Conservation (phyloP, 352 stramenopile species). For the Globisporangium viniferum region DNA sequence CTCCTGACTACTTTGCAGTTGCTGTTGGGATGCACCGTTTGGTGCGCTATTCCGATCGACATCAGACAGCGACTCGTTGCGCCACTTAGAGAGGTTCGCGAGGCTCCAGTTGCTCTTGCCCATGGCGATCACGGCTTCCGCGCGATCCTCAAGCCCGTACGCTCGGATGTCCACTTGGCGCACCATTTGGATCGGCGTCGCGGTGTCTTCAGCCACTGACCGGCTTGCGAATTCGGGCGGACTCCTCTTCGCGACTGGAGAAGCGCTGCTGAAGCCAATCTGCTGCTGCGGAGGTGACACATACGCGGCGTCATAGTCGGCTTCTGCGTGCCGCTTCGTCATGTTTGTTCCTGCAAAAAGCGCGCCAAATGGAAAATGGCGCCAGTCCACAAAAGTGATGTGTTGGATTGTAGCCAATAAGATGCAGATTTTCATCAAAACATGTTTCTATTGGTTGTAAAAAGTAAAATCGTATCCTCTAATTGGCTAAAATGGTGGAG, state of each 20-base stretch:
- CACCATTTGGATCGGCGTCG: constrained; percentile 3
- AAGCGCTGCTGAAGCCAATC: neutral
- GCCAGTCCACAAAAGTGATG: neutral
- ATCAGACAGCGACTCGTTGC: constrained; percentile 31
- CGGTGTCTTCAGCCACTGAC: neutral
- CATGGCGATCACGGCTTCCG: constrained; percentile 61
- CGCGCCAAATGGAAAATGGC: constrained; percentile 8
- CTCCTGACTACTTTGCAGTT: constrained; percentile 24
- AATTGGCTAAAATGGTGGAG: constrained; percentile 20
- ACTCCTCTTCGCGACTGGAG: neutral
- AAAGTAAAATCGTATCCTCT: neutral
- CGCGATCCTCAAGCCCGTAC: constrained; percentile 75
- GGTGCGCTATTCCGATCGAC: neutral
- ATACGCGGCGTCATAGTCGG: neutral
- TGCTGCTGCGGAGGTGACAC: neutral
- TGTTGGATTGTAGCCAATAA: constrained; percentile 5
- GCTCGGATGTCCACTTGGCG: constrained; percentile 55
- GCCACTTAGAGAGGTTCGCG: constrained; percentile 61
- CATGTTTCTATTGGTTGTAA: constrained; percentile 21
- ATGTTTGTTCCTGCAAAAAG: constrained; percentile 8
- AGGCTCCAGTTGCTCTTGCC: constrained; percentile 51
- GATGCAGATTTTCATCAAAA: neutral
- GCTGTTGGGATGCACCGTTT: constrained; percentile 4
- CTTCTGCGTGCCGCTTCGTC: constrained; percentile 10
- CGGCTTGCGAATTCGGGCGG: neutral